These are phyloP conservation scores for Apiospora aurea DNA, from an alignment of 2,329 filamentous ascomycete genomes.

Conservation along the genomic window DNA sequence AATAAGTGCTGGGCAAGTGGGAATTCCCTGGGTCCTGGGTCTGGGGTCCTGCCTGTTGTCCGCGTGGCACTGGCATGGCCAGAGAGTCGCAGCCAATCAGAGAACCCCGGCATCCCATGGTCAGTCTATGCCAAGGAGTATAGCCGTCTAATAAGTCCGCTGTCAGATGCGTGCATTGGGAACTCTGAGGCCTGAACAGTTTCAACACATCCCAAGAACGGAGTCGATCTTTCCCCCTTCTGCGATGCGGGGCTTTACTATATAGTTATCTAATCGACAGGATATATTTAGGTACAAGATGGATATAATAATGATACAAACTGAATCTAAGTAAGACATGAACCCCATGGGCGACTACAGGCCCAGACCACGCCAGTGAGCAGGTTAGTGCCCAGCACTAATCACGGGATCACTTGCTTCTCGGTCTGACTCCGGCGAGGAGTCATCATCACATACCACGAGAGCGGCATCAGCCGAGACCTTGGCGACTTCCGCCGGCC, in stretches of 20 bases:
- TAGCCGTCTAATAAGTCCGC: neutral
- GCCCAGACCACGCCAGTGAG: neutral
- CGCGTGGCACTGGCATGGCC: neutral
- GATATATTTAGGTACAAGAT: neutral
- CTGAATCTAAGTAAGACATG: neutral
- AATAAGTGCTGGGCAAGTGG: neutral
- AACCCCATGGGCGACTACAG: neutral
- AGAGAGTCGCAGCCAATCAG: neutral
- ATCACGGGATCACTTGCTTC: neutral
- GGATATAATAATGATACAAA: neutral
- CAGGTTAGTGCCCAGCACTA: neutral
- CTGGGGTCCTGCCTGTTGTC: neutral
- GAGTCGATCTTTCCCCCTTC: neutral
- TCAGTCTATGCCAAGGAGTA: neutral
- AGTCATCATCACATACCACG: neutral
- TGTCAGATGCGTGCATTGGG: neutral
- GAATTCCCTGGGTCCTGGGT: neutral
- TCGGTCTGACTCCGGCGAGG: neutral
- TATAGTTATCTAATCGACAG: neutral
- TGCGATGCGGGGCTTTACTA: neutral
- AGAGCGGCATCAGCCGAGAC: neutral
- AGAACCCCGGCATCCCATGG: neutral
- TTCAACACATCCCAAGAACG: neutral
- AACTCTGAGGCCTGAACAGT: neutral
- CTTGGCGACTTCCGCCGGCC: neutral